Base-by-base conservation (phyloP, 2,329 filamentous ascomycete genomes). In the Cladophialophora chaetospira region DNA sequence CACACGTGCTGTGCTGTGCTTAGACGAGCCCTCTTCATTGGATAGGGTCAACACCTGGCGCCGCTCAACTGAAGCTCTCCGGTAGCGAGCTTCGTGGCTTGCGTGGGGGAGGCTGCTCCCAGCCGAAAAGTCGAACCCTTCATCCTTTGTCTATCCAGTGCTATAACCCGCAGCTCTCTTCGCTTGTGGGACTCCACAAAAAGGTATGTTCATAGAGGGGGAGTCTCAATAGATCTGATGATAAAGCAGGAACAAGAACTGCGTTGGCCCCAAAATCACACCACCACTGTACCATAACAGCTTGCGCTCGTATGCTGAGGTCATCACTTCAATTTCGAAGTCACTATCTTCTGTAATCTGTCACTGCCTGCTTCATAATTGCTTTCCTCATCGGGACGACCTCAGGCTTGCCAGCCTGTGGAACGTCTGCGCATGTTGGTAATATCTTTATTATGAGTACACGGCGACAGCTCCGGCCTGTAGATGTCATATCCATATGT, bases 361-460 rank as follows among this genome's bases (percentile, higher is more conserved):
- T 40, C 26, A n/a, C n/a, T n/a, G n/a, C 13, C 19, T 45, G 40
- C 38, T 53, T 36, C 38, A 40, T 53, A 51, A 51, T 29, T 51
- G 48, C 35, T 51, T 51, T 51, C 48, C 48, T 40, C 17, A 31
- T 51, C 26, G 23, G 48, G 48, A 44, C 6, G 11, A 23, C 19
- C n/a, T 1, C n/a, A 17, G 15, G 25, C n/a, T 8, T 23, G 44
- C 23, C 42, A 19, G 11, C 13, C 21, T 31, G 44, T 31, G n/a
- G 17, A 47, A 29, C 17, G 3, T 33, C 44, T 35, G 15, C 44
- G 33, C 50, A 53, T 55, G 33, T 31, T 51, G 43, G 38, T 55
- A 40, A 36, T 50, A 43, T 56, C 50, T 44, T 55, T 58, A 61
- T 61, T 61, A 61, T 61, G 59, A 61, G 58, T 58, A 61, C 55